Percentiles rank a stretch among this genome's conserved stretches.
phyloP scores from a whole-genome alignment of 257 asterid genomes.

The Solanum lignicaule region DNA sequence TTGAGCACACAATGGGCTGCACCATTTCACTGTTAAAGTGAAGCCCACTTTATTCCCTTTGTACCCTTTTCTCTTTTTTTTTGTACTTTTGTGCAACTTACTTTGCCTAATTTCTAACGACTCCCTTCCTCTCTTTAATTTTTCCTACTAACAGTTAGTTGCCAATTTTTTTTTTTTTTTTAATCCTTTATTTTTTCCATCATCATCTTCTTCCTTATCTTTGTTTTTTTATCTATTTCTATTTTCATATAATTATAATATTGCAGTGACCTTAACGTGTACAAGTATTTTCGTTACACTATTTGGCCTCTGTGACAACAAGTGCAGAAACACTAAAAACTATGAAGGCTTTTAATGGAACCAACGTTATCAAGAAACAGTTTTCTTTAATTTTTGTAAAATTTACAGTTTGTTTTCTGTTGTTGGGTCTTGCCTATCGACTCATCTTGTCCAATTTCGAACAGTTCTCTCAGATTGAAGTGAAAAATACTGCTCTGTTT shows the following conservation, averaged over 20 bases:
- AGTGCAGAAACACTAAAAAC: background rate
- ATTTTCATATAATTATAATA: background rate
- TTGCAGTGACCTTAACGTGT: background rate
- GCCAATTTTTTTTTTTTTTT: background rate
- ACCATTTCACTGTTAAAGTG: background rate
- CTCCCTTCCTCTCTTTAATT: background rate
- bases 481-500: slow-evolving; percentile 8
- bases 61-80: background rate
- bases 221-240: background rate
- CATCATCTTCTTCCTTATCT: background rate
- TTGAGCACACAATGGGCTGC: background rate
- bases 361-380: slow-evolving; percentile 10
- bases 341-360: slow-evolving; percentile 35
- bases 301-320: background rate
- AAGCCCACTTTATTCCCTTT: background rate
- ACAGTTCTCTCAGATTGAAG: slow-evolving; percentile 24
- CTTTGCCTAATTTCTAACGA: background rate
- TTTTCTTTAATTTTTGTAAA: slow-evolving; percentile 31
- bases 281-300: background rate
- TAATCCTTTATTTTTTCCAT: background rate
- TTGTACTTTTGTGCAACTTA: background rate
- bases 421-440: slow-evolving; percentile 48
- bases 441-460: slow-evolving; percentile 37
- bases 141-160: background rate
- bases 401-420: slow-evolving; percentile 38